Conservation (phyloP, 140 eudicot species). For the Senecio squalidus region DNA sequence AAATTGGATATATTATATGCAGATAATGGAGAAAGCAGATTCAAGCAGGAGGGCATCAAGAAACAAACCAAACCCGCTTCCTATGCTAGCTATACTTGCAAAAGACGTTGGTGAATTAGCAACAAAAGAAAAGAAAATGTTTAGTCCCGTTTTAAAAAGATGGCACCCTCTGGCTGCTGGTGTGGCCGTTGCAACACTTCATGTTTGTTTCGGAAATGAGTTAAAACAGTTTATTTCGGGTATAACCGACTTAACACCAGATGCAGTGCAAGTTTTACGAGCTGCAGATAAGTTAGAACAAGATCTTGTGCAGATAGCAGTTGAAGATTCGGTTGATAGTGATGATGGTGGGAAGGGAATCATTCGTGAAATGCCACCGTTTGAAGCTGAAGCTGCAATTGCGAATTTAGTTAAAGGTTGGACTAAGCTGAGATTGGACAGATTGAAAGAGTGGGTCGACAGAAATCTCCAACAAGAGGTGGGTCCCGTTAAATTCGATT, state of each 20-base stretch:
- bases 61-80: conserved; percentile 91
- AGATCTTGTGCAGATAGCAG: conserved; percentile 92
- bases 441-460: conserved; percentile 85
- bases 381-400: conserved; percentile 88
- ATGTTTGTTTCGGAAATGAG: conserved; percentile 90
- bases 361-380: conserved; percentile 98
- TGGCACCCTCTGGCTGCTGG: conserved; percentile 99
- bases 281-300: conserved; percentile 95
- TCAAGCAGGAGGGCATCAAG: conserved; percentile 94
- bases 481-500: not conserved
- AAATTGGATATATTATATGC: conserved; percentile 16
- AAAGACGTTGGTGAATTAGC: conserved; percentile 95
- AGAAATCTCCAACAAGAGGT: conserved; percentile 97
- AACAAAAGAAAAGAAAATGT: conserved; percentile 60
- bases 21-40: conserved; percentile 98
- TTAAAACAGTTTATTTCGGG: conserved; percentile 88
- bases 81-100: conserved; percentile 87
- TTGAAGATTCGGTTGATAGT: conserved; percentile 96
- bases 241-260: conserved; percentile 90
- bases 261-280: conserved; percentile 78
- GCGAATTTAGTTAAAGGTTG: conserved; percentile 79
- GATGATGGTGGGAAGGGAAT: conserved; percentile 99
- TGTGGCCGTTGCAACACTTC: conserved; percentile 97
- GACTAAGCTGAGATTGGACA: conserved; percentile 81
- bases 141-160: conserved; percentile 80